Conservation (phyloP, 306 rosid genomes). For the Purshia tridentata region DNA sequence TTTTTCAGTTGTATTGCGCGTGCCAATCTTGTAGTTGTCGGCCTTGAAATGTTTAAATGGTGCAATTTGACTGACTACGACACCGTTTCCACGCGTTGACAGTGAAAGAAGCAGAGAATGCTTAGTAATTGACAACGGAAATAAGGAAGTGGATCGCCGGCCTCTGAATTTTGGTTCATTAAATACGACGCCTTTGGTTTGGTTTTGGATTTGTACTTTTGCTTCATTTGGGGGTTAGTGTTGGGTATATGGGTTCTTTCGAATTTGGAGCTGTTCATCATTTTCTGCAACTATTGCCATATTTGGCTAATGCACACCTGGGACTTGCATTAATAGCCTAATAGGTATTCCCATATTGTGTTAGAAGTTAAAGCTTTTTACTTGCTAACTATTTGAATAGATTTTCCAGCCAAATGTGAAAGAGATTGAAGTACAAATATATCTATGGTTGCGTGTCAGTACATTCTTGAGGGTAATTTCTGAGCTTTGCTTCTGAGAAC, state of each 20-base stretch:
- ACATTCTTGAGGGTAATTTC: not conserved
- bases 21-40: not conserved
- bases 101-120: not conserved
- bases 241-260: not conserved
- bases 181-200: not conserved
- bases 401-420: not conserved
- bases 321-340: not conserved
- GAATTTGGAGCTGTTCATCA: no score
- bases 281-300: not conserved
- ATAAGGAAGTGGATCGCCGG: not conserved
- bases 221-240: not conserved
- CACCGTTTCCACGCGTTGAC: not conserved
- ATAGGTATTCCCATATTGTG: not conserved
- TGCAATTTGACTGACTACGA: not conserved
- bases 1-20: no score
- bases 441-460: not conserved
- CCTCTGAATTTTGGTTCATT: not conserved
- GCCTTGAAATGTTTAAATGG: not conserved
- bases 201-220: not conserved
- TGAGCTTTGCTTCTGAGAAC: not conserved
- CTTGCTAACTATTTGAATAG: not conserved
- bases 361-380: not conserved
- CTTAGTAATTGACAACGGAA: no score
- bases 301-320: not conserved
- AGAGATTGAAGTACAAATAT: not conserved